Percentiles rank a stretch among this genome's conserved stretches.
Evolutionary conservation across 2,329 filamentous ascomycete genomes (phyloP).

Genomic region (Phoma sp.): DNA sequence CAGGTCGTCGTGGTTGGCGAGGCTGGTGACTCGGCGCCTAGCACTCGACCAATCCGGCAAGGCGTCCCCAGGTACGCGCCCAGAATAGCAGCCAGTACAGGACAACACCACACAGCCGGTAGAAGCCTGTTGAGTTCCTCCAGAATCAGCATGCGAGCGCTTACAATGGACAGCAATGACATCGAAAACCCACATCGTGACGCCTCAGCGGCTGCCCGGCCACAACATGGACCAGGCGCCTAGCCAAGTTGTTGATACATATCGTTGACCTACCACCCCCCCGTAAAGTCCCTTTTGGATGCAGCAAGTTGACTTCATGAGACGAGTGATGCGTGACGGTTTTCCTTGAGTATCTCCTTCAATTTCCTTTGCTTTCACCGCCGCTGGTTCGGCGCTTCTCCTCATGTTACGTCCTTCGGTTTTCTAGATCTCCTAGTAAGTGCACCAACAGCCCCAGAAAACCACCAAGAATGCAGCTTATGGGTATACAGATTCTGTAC

Average conservation of each 20-base stretch:
- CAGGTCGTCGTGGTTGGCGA: slow-evolving; percentile 31
- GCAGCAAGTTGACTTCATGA: slow-evolving; percentile 43
- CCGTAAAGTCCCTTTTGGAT: slow-evolving; percentile 29
- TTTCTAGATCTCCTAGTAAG: slow-evolving; percentile 40
- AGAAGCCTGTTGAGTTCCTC: slow-evolving; percentile 34
- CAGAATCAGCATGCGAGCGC: slow-evolving; percentile 38
- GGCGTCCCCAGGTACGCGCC: slow-evolving; percentile 38
- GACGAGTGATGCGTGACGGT: slow-evolving; percentile 45
- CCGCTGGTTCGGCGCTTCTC: slow-evolving; percentile 48
- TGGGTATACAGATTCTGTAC: slow-evolving; percentile 42
- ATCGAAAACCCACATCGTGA: slow-evolving; percentile 35
- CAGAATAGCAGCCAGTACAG: slow-evolving; percentile 40
- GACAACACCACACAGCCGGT: slow-evolving; percentile 35
- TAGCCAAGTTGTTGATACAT: slow-evolving; percentile 43
- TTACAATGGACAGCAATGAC: slow-evolving; percentile 40
- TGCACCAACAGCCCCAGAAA: slow-evolving; percentile 21
- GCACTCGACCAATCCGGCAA: slow-evolving; percentile 24
- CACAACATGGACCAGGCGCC: slow-evolving; percentile 40
- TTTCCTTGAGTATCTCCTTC: slow-evolving; percentile 48
- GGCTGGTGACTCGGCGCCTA: slow-evolving; percentile 39
- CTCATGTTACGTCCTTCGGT: slow-evolving; percentile 39
- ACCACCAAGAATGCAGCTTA: slow-evolving; percentile 39
- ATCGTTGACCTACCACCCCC: slow-evolving; percentile 44
- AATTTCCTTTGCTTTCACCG: slow-evolving; percentile 43
- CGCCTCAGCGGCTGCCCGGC: slow-evolving; percentile 48